phyloP scores from a whole-genome alignment of 306 rosid genomes.

The Prunus mongolica region DNA sequence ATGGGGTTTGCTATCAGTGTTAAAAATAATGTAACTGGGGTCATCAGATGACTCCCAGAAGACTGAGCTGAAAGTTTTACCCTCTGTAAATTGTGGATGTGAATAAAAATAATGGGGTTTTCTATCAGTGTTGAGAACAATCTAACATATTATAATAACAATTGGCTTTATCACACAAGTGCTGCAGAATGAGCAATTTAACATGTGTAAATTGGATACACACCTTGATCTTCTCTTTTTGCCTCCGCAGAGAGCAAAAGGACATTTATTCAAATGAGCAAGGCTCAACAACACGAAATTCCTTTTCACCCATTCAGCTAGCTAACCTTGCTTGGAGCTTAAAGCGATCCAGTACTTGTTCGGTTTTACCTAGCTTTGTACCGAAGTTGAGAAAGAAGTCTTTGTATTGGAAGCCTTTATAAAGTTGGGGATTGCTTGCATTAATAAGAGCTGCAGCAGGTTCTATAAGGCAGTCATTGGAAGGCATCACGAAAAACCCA shows the following conservation, averaged over 20 bases:
- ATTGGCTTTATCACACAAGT: too few species aligned
- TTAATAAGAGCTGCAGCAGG: constrained; percentile 5
- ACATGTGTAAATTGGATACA: not conserved
- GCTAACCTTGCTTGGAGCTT: not conserved
- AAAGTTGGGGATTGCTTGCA: constrained; percentile 5
- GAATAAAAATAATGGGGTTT: not conserved
- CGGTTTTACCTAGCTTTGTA: not conserved
- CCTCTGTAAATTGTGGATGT: not conserved
- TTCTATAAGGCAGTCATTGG: not conserved
- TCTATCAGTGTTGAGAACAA: too few species aligned
- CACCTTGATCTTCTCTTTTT: not conserved
- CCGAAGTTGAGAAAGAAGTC: not conserved
- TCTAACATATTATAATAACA: too few species aligned
- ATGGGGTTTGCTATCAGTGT: not conserved
- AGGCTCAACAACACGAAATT: not conserved
- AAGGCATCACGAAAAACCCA: constrained; percentile 11
- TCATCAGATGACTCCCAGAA: not conserved
- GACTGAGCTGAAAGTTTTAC: not conserved
- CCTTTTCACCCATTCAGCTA: not conserved
- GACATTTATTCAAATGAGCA: not conserved
- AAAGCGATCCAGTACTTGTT: not conserved
- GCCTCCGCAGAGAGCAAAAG: not conserved
- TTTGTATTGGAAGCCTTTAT: not conserved
- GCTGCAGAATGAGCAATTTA: too few species aligned
- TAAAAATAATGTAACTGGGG: not conserved